Conservation (phyloP, 208 protist species). For the Porcisia deanei region DNA sequence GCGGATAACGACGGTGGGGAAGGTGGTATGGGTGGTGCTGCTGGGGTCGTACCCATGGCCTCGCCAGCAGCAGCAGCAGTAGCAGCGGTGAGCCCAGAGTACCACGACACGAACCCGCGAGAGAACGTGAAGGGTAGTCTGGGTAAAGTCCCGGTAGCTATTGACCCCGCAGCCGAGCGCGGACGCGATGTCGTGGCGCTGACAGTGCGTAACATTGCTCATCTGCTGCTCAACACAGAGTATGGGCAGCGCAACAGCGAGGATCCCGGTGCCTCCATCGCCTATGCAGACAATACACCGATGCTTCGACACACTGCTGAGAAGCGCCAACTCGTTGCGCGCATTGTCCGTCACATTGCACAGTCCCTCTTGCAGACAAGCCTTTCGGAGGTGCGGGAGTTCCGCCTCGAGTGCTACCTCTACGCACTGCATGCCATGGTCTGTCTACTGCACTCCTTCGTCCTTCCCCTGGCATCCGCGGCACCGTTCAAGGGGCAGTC, state of each 20-base stretch:
- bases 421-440: conserved; percentile 68
- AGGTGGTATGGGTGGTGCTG: conserved; percentile 7
- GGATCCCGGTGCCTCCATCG: conserved; percentile 4
- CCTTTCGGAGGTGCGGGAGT: conserved; percentile 1
- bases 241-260: conserved; percentile 35
- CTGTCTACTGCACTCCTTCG: conserved; percentile 71
- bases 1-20: conserved; percentile 5
- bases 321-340: conserved; percentile 19
- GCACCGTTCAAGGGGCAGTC: conserved; percentile 1
- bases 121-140: not conserved
- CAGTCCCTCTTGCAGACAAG: conserved; percentile 20
- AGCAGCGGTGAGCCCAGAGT: not conserved
- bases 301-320: conserved; percentile 29
- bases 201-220: conserved; percentile 59
- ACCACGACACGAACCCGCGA: not conserved
- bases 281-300: not conserved
- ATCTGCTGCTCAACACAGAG: conserved; percentile 58
- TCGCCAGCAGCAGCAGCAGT: conserved; percentile 1
- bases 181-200: conserved; percentile 47
- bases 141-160: not conserved
- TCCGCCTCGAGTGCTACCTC: conserved; percentile 52
- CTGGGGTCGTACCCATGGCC: conserved; percentile 1
- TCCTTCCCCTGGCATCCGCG: conserved; percentile 30
- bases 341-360: conserved; percentile 19
- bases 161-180: conserved; percentile 16